Conservation (phyloP, 73 alveolate species). For the Paramecium caudatum region DNA sequence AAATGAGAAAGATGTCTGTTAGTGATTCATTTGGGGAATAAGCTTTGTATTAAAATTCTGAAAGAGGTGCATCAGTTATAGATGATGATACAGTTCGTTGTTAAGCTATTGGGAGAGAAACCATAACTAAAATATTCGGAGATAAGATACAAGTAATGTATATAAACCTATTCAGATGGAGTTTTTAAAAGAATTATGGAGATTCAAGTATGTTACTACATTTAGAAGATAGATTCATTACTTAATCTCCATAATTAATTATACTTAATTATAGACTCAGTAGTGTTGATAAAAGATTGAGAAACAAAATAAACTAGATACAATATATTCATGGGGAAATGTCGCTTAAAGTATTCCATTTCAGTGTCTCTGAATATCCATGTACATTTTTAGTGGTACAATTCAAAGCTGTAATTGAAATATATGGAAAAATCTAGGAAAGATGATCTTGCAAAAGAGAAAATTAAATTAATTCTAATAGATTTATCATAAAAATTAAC, state of each 20-base stretch:
- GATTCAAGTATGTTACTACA: slow-evolving; percentile 28
- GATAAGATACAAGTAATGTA: slow-evolving; percentile 77
- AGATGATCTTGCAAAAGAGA: no score
- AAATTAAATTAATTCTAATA: no score
- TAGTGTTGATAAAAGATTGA: slow-evolving; percentile 4
- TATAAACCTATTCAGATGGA: slow-evolving; percentile 76
- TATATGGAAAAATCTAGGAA: no score
- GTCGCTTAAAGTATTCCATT: no score
- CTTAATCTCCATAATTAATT: neutral
- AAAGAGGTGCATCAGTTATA: slow-evolving; percentile 78
- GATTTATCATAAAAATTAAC: no score
- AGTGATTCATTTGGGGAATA: slow-evolving; percentile 82
- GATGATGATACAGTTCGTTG: slow-evolving; percentile 71
- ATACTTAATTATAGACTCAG: slow-evolving; percentile 12
- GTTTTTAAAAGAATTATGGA: slow-evolving; percentile 74
- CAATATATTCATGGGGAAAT: no score
- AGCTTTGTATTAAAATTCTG: slow-evolving; percentile 76
- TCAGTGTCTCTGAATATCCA: no score
- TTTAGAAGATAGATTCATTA: slow-evolving; percentile 61
- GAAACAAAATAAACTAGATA: no score
- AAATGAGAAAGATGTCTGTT: slow-evolving; percentile 74
- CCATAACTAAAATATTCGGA: slow-evolving; percentile 73
- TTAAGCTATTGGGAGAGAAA: slow-evolving; percentile 78
- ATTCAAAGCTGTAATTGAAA: no score
- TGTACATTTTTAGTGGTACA: no score